These are phyloP conservation scores for Hypoxylon sp. DNA, from an alignment of 2,329 filamentous ascomycete genomes.

Conservation along the genomic window DNA sequence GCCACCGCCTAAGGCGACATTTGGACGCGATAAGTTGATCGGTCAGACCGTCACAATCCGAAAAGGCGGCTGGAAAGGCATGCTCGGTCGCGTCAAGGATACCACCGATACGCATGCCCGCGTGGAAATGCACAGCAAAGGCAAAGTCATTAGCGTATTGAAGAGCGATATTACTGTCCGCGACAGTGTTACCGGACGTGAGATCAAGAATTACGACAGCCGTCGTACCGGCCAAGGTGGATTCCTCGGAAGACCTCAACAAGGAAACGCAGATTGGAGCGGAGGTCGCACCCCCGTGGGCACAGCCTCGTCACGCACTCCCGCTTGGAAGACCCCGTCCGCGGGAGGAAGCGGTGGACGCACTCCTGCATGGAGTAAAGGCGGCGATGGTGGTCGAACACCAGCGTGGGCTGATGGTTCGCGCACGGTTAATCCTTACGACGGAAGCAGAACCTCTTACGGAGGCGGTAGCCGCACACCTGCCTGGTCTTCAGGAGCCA, in stretches of 20 bases:
- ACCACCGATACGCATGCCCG: conserved; percentile 87
- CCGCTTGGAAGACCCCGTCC: conserved; percentile 78
- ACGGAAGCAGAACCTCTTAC: conserved; percentile 82
- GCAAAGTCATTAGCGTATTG: conserved; percentile 87
- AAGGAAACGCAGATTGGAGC: conserved; percentile 68
- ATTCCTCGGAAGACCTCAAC: conserved; percentile 57
- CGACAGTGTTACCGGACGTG: conserved; percentile 83
- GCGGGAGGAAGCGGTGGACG: conserved; percentile 64
- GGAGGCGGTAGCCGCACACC: conserved; percentile 79
- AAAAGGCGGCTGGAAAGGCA: conserved; percentile 90
- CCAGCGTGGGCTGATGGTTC: conserved; percentile 79
- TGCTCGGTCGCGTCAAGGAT: conserved; percentile 95
- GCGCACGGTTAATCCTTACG: conserved; percentile 77
- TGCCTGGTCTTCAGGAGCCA: conserved; percentile 82
- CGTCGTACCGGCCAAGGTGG: conserved; percentile 60
- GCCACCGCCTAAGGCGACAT: conserved; percentile 79
- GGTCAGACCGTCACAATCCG: conserved; percentile 92
- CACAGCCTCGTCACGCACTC: conserved; percentile 75
- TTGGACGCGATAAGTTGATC: conserved; percentile 84
- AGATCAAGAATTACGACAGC: conserved; percentile 76
- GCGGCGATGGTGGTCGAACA: conserved; percentile 71
- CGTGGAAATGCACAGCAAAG: conserved; percentile 94
- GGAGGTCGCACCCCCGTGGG: conserved; percentile 78
- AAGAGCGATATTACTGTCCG: conserved; percentile 88
- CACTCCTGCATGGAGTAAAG: conserved; percentile 73